Conservation (phyloP, 768 basidiomycete species). For the Mycena latifolia region DNA sequence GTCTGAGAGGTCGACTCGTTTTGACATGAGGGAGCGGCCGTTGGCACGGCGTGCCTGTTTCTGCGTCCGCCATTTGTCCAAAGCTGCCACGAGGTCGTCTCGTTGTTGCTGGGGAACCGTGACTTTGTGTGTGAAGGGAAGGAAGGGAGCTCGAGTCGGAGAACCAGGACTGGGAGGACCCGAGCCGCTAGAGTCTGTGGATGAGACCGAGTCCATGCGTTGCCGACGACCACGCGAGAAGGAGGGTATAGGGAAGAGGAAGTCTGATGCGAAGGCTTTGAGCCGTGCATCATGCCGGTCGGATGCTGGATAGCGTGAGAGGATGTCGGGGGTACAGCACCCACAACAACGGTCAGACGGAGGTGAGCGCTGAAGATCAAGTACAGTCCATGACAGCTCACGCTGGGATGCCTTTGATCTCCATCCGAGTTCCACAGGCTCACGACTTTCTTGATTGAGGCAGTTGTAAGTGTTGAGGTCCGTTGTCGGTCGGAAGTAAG, state of each 20-base stretch:
- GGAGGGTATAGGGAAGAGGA: conserved; percentile 3
- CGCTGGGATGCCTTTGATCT: too few species aligned
- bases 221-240: conserved; percentile 12
- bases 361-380: too few species aligned
- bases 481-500: too few species aligned
- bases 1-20: neutral
- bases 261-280: conserved; percentile 10
- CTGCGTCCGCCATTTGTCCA: conserved; percentile 11
- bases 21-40: conserved; percentile 12
- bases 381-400: too few species aligned
- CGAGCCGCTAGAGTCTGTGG: neutral
- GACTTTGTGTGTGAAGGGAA: conserved; percentile 13
- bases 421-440: too few species aligned
- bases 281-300: conserved; percentile 21
- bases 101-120: conserved; percentile 11
- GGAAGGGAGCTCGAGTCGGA: conserved; percentile 2
- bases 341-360: too few species aligned
- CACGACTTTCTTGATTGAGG: too few species aligned
- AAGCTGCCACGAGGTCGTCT: conserved; percentile 9
- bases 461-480: too few species aligned
- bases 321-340: conserved; percentile 14
- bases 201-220: conserved; percentile 18
- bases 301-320: conserved; percentile 20
- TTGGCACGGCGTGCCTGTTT: neutral
- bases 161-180: too few species aligned